Evolutionary conservation across 345 rosid species (phyloP).

Genomic region (Citropsis articulata): DNA sequence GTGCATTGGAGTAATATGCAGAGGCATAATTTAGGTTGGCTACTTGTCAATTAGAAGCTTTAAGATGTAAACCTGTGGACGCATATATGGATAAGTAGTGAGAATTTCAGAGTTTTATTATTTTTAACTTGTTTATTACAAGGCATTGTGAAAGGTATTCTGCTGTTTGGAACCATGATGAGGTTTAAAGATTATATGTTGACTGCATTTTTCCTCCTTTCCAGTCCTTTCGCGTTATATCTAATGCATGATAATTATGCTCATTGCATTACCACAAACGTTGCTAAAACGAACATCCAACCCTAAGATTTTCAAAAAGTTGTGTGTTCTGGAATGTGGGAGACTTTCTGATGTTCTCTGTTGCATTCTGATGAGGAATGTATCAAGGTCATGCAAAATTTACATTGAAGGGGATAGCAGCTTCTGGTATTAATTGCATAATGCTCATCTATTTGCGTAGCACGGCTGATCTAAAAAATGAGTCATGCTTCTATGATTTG

Average conservation of each 20-base stretch:
- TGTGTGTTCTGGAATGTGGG: not conserved
- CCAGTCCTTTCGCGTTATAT: not conserved
- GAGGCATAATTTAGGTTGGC: slow-evolving; percentile 14
- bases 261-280: not conserved
- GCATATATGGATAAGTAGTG: slow-evolving; percentile 17
- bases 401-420: not conserved
- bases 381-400: not conserved
- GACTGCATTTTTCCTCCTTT: not conserved
- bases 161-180: slow-evolving; percentile 16
- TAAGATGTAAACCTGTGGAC: slow-evolving; percentile 26
- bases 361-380: not conserved
- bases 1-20: slow-evolving; percentile 5
- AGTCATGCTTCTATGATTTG: not conserved
- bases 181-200: slow-evolving; percentile 17
- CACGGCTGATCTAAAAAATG: not conserved
- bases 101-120: not conserved
- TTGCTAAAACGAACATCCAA: not conserved
- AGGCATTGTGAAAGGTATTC: not conserved
- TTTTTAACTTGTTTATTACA: not conserved
- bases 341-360: not conserved
- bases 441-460: not conserved
- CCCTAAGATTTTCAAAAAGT: not conserved
- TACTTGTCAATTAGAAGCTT: slow-evolving; percentile 15
- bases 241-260: not conserved
- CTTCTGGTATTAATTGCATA: not conserved